Percentiles rank a stretch among this genome's conserved stretches.
Evolutionary conservation across 306 rosid species (phyloP).

Genomic region (Gillenia trifoliata): DNA sequence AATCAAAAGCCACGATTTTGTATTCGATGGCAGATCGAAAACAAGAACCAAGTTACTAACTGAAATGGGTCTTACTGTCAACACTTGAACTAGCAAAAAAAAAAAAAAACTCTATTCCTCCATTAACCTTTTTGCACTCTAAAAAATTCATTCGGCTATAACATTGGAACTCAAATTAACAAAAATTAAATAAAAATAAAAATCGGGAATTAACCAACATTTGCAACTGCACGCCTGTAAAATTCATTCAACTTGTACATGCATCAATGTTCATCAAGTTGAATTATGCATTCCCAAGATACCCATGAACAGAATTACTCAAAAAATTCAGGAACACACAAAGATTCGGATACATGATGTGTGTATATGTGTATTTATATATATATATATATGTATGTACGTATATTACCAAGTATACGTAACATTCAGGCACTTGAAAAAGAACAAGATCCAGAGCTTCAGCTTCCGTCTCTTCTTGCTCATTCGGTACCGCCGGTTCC

Average conservation of each 20-base stretch:
- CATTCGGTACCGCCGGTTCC: conserved; percentile 36
- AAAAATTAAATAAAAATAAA: too few relatives aligned
- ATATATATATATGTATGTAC: background rate
- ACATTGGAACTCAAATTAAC: background rate
- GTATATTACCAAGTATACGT: conserved; percentile 64
- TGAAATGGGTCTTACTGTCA: background rate
- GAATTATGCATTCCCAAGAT: conserved; percentile 9
- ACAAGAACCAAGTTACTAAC: background rate
- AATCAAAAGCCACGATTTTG: background rate
- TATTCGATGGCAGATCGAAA: background rate
- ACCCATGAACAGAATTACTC: conserved; percentile 16
- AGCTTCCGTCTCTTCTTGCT: conserved; percentile 35
- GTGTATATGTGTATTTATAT: too few relatives aligned
- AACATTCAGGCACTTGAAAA: conserved; percentile 91
- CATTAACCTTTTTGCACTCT: background rate
- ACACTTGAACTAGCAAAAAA: background rate
- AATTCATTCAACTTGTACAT: background rate
- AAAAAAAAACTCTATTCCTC: background rate
- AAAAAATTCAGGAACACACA: background rate
- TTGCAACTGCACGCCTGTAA: background rate
- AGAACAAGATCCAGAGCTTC: conserved; percentile 85
- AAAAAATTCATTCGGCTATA: background rate
- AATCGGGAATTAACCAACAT: background rate
- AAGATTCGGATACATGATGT: background rate
- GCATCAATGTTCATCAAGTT: background rate